These are phyloP conservation scores for Fusarium clavum DNA, from an alignment of 2,329 filamentous ascomycete genomes.

Conservation along the genomic window DNA sequence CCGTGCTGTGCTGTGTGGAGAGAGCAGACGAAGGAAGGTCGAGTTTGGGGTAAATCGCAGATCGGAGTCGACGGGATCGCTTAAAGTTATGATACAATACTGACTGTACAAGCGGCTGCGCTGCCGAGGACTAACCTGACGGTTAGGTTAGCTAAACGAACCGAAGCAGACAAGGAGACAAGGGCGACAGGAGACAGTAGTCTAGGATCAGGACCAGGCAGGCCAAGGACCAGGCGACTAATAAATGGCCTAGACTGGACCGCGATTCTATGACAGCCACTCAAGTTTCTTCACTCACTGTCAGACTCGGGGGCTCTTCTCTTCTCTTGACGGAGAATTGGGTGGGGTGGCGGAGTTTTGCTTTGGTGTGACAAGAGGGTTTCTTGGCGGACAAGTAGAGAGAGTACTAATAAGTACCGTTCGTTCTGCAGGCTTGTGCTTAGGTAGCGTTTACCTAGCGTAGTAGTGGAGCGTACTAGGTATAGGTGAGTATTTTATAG, in stretches of 20 bases:
- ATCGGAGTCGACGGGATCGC: conserved; percentile 37
- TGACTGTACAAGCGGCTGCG: background rate
- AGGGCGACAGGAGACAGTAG: conserved; percentile 15
- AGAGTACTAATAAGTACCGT: conserved; percentile 10
- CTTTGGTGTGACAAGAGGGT: conserved; percentile 31
- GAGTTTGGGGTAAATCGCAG: conserved; percentile 32
- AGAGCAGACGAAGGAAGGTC: conserved; percentile 22
- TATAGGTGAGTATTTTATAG: background rate
- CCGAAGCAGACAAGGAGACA: conserved; percentile 26
- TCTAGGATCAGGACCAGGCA: conserved; percentile 7
- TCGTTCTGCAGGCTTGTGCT: background rate
- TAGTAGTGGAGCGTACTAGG: background rate
- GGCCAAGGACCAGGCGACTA: conserved; percentile 6
- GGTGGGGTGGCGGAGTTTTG: conserved; percentile 41
- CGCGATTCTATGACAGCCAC: conserved; percentile 29
- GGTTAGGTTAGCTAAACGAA: conserved; percentile 7
- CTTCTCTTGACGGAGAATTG: conserved; percentile 23
- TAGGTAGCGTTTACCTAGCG: conserved; percentile 2
- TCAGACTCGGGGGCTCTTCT: conserved; percentile 10
- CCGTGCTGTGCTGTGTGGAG: conserved; percentile 14
- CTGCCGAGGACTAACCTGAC: background rate
- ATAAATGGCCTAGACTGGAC: background rate
- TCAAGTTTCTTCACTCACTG: background rate
- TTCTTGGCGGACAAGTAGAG: conserved; percentile 19
- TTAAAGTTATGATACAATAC: conserved; percentile 34